phyloP scores from a whole-genome alignment of 768 basidiomycete genomes.

The Leccinum longicurvipes region DNA sequence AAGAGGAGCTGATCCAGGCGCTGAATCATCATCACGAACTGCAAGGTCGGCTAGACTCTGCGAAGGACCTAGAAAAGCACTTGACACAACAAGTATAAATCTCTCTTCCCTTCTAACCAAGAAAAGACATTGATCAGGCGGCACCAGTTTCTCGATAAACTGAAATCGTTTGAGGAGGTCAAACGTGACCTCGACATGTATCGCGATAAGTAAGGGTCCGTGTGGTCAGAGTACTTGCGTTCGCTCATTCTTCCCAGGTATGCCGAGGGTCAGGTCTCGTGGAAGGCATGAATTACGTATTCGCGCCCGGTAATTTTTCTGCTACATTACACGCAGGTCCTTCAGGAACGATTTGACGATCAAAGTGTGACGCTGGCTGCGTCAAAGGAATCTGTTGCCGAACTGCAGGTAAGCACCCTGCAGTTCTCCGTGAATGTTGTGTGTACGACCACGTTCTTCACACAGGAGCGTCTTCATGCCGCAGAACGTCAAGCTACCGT shows the following conservation, averaged over 20 bases:
- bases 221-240: neutral
- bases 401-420: conserved; percentile 41
- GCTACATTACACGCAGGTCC: conserved; percentile 29
- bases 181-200: conserved; percentile 19
- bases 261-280: conserved; percentile 16
- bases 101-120: conserved; percentile 14
- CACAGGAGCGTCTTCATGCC: conserved; percentile 24
- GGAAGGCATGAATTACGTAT: conserved; percentile 19
- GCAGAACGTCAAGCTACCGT: conserved; percentile 18
- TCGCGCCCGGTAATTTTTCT: neutral
- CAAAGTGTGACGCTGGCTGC: conserved; percentile 51
- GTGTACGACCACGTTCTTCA: neutral
- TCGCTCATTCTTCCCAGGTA: conserved; percentile 13
- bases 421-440: neutral
- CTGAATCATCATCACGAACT: conserved; percentile 25
- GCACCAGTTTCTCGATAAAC: conserved; percentile 19
- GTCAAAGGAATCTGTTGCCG: conserved; percentile 52
- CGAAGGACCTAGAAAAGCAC: conserved; percentile 22
- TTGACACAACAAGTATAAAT: conserved; percentile 21
- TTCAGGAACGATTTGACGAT: conserved; percentile 61
- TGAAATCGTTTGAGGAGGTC: conserved; percentile 14
- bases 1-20: conserved; percentile 17
- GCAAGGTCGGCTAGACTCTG: conserved; percentile 26
- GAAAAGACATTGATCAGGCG: conserved; percentile 18
- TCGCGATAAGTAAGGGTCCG: conserved; percentile 26